Evolutionary conservation across 805 yeast genomes (phyloP), one percentile per base, ranked within the genome.

Genomic region (Ascoidea asiatica): DNA sequence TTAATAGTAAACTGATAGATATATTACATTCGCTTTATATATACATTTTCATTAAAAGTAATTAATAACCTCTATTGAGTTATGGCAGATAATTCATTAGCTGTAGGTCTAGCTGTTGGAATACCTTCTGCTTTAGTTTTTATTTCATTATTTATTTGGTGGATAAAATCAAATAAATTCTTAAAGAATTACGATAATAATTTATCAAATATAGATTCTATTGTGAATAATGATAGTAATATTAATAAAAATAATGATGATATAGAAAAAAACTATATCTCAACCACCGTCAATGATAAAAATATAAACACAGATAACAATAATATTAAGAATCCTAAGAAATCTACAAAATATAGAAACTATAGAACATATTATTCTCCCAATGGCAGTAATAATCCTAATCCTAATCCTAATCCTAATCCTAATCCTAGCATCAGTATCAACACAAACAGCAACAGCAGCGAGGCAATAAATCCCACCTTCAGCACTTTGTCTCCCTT

Each of bases 31-130:
- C n/a, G n/a, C n/a, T n/a, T n/a, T n/a, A n/a, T n/a, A n/a, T n/a
- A n/a, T n/a, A n/a, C n/a, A n/a, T n/a, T n/a, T n/a, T n/a, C n/a
- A n/a, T n/a, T n/a, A n/a, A n/a, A n/a, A n/a, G n/a, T n/a, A n/a
- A n/a, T n/a, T n/a, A n/a, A n/a, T n/a, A n/a, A n/a, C n/a, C n/a
- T n/a, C n/a, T n/a, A n/a, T n/a, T n/a, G n/a, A n/a, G n/a, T n/a
- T n/a, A 29, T 29, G 35, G 35, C 8, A 11, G 15, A 29, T 29
- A 8, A 29, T 11, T 29, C 35, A 29, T 33, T 43, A n/a, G 73
- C 78, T 5, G 78, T 83, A 44, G 82, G 76, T 4, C 60, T 82
- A n/a, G 87, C 88, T 0, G 83, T 81, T 33, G 81, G 73, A n/a
- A 68, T 81, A 11, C 95, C 95, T 0, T 75, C 74, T 8, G 71